Percentiles rank a stretch among this genome's conserved stretches.
Evolutionary conservation across 2,329 filamentous ascomycete species (phyloP).

Genomic region (Aschersonia sp.): DNA sequence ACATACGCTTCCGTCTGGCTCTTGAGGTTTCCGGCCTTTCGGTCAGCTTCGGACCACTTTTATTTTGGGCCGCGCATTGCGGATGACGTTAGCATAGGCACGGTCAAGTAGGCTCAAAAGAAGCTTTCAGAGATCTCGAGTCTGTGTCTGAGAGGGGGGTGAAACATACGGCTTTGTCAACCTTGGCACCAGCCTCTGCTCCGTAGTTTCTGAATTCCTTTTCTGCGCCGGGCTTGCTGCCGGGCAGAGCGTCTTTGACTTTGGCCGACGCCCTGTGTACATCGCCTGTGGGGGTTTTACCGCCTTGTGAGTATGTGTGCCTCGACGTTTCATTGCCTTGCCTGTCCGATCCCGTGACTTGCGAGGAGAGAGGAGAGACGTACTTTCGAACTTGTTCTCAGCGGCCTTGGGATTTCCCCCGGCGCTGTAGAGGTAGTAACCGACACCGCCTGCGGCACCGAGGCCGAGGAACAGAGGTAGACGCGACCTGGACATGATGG

Average conservation of each 20-base stretch:
- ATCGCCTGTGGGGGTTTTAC: conserved; percentile 46
- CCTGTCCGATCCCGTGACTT: no score
- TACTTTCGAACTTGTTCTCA: conserved; percentile 77
- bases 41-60: conserved; percentile 41
- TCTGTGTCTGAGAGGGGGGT: background rate
- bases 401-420: conserved; percentile 70
- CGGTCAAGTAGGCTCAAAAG: background rate
- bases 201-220: conserved; percentile 40
- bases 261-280: conserved; percentile 52
- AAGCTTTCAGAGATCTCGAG: no score
- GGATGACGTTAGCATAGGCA: background rate
- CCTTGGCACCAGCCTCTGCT: conserved; percentile 41
- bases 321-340: no score
- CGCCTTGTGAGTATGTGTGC: background rate
- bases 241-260: conserved; percentile 51
- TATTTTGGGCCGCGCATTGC: background rate
- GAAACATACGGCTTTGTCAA: conserved; percentile 52
- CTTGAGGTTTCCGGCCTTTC: conserved; percentile 46
- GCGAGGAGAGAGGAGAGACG: background rate
- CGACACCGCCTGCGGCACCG: conserved; percentile 50
- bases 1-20: conserved; percentile 42
- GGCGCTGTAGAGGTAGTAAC: conserved; percentile 84
- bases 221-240: conserved; percentile 45
- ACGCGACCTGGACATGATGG: conserved; percentile 29
- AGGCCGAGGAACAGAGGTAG: conserved; percentile 40